Conservation (phyloP, 164 flowering plant species). For the Magnolia sinica region DNA sequence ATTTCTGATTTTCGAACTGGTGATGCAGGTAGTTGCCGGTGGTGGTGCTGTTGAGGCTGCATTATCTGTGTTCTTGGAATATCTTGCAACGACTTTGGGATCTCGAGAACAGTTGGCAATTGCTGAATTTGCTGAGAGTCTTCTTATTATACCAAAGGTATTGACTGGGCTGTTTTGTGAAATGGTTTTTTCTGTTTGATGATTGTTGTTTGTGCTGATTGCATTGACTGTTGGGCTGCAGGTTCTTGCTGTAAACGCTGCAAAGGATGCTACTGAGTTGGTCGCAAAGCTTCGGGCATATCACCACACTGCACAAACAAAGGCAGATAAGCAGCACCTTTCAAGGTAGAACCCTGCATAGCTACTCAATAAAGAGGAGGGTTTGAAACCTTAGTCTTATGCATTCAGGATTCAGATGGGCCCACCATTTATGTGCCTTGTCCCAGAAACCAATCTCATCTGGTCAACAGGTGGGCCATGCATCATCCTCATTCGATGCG, state of each 20-base stretch:
- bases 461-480: no score
- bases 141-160: constrained; percentile 91
- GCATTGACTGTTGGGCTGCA: constrained; percentile 16
- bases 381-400: neutral
- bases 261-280: constrained; percentile 95
- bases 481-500: no score
- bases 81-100: constrained; percentile 90
- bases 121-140: constrained; percentile 95
- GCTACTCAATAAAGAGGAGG: neutral
- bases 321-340: constrained; percentile 82
- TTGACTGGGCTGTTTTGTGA: neutral
- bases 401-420: no score
- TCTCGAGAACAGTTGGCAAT: constrained; percentile 99
- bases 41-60: constrained; percentile 99
- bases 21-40: constrained; percentile 86
- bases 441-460: no score
- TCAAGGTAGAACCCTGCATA: constrained; percentile 53
- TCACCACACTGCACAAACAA: constrained; percentile 93
- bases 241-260: constrained; percentile 99
- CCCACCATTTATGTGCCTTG: no score
- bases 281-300: constrained; percentile 90
- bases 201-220: neutral
- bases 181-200: neutral
- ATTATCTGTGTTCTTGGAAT: constrained; percentile 86
- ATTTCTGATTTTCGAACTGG: neutral